phyloP scores from a whole-genome alignment of 2,329 filamentous ascomycete genomes.

The Sclerotinia subarctica region DNA sequence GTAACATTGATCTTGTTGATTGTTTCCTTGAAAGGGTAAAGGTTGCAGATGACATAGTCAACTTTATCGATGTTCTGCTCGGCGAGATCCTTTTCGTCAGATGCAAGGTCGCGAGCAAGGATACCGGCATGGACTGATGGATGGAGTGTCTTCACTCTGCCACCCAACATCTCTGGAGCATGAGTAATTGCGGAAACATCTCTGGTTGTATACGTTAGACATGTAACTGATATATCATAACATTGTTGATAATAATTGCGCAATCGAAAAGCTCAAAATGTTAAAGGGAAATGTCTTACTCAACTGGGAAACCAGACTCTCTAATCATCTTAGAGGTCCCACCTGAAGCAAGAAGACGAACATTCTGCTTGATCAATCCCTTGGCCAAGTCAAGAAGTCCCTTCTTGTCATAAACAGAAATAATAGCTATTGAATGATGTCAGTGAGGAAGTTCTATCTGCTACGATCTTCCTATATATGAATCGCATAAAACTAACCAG shows the following conservation, averaged over 20 bases:
- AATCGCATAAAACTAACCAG: conserved; percentile 26
- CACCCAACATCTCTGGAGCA: conserved; percentile 94
- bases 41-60: conserved; percentile 95
- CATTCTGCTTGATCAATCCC: conserved; percentile 82
- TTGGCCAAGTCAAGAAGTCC: conserved; percentile 90
- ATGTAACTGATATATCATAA: not conserved
- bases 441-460: conserved; percentile 15
- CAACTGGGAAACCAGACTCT: conserved; percentile 91
- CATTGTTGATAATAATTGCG: not conserved
- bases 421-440: conserved; percentile 61
- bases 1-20: conserved; percentile 96
- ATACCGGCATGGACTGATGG: conserved; percentile 80
- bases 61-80: conserved; percentile 95
- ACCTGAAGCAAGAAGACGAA: conserved; percentile 89
- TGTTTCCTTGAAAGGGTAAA: conserved; percentile 99
- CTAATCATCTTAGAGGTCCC: conserved; percentile 96
- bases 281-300: conserved; percentile 52
- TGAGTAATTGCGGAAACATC: conserved; percentile 97
- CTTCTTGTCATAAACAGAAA: conserved; percentile 99
- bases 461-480: conserved; percentile 1
- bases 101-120: conserved; percentile 87
- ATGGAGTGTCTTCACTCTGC: conserved; percentile 92
- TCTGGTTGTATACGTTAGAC: conserved; percentile 45
- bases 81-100: conserved; percentile 94
- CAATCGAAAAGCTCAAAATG: conserved; percentile 34